Evolutionary conservation across 2,329 filamentous ascomycete species (phyloP), one percentile per base, ranked within the genome.

Genomic region (Sarocladium strictum): DNA sequence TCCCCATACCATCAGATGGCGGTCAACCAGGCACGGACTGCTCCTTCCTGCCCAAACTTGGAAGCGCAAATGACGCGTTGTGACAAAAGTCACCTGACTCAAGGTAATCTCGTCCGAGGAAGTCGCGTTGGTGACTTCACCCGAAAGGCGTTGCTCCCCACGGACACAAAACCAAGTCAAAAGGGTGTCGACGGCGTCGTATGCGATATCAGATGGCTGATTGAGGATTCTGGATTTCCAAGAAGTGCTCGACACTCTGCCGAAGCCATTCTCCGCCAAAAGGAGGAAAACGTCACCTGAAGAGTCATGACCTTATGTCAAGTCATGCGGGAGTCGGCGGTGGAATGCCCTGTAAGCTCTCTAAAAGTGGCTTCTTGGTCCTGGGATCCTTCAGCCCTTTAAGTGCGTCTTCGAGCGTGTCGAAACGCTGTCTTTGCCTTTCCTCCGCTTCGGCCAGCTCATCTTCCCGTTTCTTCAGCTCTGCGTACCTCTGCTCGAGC

Each of bases 391-490:
- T 77, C 59, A 79, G 68, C 4, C 67, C 68, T 58, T 76, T 70
- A 53, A 84, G 62, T 14, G 78, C 76, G 47, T 78, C 74, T 65
- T 85, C 81, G 52, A 86, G 65, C 53, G 73, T 67, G 51, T 77
- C 67, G 35, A 84, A 73, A 24, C 81, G 71, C 56, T 74, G 71
- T 26, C 65, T 67, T 56, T 71, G 76, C 57, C 75, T 75, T 57
- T 75, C 70, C 56, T 78, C 74, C 14, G 63, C 65, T 53, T 63
- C 68, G 47, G 73, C 72, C 10, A 81, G 69, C 58, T 80, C 79
- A 57, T 75, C 72, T 55, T 80, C 78, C 56, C 70, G 72, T 62
- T 63, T 68, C 60, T 72, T 72, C 35, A 84, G 67, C 57, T 78
- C 75, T 24, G 80, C 77, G 12, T 82, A 63, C 55, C 72, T 70